Evolutionary conservation across 1,284 basidiomycete species (phyloP).

Genomic region (Megacollybia platyphylla): DNA sequence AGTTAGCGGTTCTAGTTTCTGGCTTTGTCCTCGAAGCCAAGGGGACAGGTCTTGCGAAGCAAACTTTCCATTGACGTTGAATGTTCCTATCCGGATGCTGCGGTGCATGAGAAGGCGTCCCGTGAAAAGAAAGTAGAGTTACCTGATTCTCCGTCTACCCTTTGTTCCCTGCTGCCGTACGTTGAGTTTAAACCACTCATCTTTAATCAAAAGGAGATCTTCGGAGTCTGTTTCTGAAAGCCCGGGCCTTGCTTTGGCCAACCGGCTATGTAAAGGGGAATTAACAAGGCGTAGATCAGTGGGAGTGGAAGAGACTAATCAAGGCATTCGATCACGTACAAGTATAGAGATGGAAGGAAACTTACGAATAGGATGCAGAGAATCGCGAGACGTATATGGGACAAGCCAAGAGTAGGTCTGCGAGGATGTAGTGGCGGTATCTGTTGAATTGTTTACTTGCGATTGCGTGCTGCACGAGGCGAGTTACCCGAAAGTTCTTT

Average conservation of each 20-base stretch:
- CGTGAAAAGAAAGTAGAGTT: constrained; percentile 8
- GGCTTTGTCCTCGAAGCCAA: constrained; percentile 24
- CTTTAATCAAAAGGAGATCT: constrained; percentile 45
- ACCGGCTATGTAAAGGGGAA: constrained; percentile 19
- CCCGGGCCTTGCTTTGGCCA: constrained; percentile 52
- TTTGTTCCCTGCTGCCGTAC: constrained; percentile 21
- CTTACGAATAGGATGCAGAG: constrained; percentile 15
- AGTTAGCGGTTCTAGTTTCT: not conserved
- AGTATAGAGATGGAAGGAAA: constrained; percentile 4
- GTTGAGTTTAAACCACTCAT: constrained; percentile 44
- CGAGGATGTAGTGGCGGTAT: constrained; percentile 5
- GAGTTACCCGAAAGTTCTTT: constrained; percentile 23
- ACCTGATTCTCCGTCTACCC: constrained; percentile 18
- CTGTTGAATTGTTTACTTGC: constrained; percentile 1
- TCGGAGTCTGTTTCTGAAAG: constrained; percentile 41
- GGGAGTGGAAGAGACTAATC: not conserved
- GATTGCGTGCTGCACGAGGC: not conserved
- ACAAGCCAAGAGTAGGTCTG: constrained; percentile 23
- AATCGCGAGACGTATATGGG: constrained; percentile 15
- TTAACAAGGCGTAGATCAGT: not conserved
- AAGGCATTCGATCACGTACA: not conserved
- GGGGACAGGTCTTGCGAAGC: constrained; percentile 54
- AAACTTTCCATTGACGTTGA: constrained; percentile 67
- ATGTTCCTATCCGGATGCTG: constrained; percentile 59
- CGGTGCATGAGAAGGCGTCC: constrained; percentile 1